phyloP scores from a whole-genome alignment of 2,329 filamentous ascomycete species.

The Exophiala mesophila region DNA sequence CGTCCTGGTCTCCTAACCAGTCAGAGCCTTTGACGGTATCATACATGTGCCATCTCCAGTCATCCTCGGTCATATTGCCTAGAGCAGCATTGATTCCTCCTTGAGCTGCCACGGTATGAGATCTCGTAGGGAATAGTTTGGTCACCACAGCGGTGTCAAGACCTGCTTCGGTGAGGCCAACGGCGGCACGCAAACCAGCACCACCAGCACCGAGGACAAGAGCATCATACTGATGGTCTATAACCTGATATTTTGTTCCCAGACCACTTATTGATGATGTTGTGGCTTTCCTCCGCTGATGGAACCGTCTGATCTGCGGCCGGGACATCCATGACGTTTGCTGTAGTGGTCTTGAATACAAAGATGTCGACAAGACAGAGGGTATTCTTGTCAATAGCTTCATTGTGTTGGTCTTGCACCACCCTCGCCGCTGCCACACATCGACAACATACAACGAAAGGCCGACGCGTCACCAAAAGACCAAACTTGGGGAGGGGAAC shows the following conservation, averaged over 20 bases:
- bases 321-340: not conserved
- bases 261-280: conserved; percentile 13
- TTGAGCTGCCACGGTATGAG: conserved; percentile 62
- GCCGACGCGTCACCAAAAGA: no score
- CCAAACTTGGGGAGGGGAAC: no score
- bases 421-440: no score
- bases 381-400: no score
- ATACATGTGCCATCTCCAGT: conserved; percentile 99
- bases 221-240: conserved; percentile 42
- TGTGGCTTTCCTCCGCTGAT: conserved; percentile 18
- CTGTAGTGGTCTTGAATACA: not conserved
- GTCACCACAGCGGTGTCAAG: conserved; percentile 61
- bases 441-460: no score
- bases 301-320: conserved; percentile 3
- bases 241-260: conserved; percentile 15
- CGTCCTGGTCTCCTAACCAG: conserved; percentile 96
- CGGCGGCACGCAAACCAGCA: conserved; percentile 58
- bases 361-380: not conserved
- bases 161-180: conserved; percentile 57
- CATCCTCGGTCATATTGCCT: conserved; percentile 84
- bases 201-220: conserved; percentile 68
- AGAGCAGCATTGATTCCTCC: conserved; percentile 58
- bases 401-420: no score
- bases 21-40: conserved; percentile 97
- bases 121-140: conserved; percentile 59